Conservation (phyloP, 257 asterid species). For the Plectranthus barbatus region DNA sequence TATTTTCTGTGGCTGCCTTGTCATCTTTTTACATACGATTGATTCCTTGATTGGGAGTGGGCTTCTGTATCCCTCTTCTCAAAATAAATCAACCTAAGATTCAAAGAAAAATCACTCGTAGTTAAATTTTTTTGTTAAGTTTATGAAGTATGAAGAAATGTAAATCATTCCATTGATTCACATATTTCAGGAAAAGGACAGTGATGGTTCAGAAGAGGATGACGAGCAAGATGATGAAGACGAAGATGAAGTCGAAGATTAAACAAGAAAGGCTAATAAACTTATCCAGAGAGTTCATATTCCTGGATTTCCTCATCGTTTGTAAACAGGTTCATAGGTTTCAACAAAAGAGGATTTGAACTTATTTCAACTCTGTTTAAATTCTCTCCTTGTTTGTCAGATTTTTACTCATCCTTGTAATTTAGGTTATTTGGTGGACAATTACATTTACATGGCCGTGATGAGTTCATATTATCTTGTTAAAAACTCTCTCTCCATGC, state of each 20-base stretch:
- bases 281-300: background rate
- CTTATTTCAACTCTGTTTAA: conserved; percentile 3
- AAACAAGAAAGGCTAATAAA: background rate
- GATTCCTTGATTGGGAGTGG: background rate
- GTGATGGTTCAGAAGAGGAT: conserved; percentile 54
- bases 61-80: background rate
- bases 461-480: no score
- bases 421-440: no score
- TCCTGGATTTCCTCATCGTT: conserved; percentile 6
- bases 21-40: background rate
- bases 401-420: no score
- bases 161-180: background rate
- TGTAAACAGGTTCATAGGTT: conserved; percentile 22
- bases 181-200: conserved; percentile 47
- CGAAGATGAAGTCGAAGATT: conserved; percentile 38
- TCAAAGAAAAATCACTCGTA: no score
- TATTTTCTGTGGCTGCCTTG: no score
- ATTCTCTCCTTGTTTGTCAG: background rate
- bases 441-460: no score
- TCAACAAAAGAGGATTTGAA: background rate
- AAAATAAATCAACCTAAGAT: background rate
- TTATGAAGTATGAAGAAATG: background rate
- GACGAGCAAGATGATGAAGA: conserved; percentile 38
- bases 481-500: no score
- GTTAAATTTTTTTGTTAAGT: no score